Evolutionary conservation across 371 early-diverging fungal species (phyloP).

Genomic region (Haplosporangium sp.): DNA sequence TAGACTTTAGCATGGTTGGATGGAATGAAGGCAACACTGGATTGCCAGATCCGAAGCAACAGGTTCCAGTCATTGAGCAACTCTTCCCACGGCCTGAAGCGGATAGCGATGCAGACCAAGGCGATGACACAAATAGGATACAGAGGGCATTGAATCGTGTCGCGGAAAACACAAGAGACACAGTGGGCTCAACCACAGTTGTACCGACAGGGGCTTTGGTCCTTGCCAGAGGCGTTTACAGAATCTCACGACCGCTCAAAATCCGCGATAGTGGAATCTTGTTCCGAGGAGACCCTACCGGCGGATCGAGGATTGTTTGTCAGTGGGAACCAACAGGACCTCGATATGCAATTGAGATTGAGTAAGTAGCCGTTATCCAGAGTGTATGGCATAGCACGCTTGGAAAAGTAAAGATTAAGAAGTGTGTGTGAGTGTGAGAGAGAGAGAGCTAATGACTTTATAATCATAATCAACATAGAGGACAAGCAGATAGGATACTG

Average conservation of each 20-base stretch:
- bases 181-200: background rate
- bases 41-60: conserved; percentile 22
- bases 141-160: conserved; percentile 57
- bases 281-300: conserved; percentile 58
- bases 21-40: conserved; percentile 61
- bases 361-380: conserved; percentile 13
- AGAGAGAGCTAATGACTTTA: background rate
- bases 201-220: conserved; percentile 57
- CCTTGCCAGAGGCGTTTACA: conserved; percentile 55
- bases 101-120: conserved; percentile 34
- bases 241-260: conserved; percentile 50
- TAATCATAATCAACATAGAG: conserved; percentile 10
- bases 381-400: background rate
- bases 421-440: too few species aligned
- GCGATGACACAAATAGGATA: conserved; percentile 57
- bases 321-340: conserved; percentile 42
- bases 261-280: conserved; percentile 56
- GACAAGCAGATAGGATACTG: conserved; percentile 35
- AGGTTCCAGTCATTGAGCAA: conserved; percentile 32
- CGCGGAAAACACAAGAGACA: background rate
- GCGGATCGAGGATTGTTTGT: conserved; percentile 59
- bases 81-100: conserved; percentile 39
- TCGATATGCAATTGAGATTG: conserved; percentile 39
- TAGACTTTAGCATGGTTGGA: conserved; percentile 63
- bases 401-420: too few species aligned